These are phyloP conservation scores for Neofusicoccum sp. DNA, from an alignment of 2,329 filamentous ascomycete species.

Conservation along the genomic window DNA sequence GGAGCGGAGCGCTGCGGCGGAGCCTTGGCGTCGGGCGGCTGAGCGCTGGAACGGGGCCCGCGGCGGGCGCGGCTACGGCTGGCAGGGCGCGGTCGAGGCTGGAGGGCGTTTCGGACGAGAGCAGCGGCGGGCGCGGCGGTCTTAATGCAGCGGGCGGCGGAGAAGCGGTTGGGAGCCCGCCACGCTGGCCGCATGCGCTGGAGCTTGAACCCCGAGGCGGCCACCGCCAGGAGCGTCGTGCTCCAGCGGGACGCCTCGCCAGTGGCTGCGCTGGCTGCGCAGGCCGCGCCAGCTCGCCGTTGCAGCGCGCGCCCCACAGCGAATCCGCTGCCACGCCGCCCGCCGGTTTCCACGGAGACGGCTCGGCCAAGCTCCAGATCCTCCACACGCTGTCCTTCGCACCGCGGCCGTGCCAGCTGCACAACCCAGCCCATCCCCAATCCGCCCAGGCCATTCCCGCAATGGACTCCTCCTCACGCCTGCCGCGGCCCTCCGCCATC, in stretches of 20 bases:
- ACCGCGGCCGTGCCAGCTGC: constrained; percentile 13
- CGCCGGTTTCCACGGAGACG: not conserved
- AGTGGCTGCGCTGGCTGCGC: not conserved
- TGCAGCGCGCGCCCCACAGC: constrained; percentile 7
- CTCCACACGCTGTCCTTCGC: not conserved
- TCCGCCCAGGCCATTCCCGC: constrained; percentile 23
- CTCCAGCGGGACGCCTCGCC: not conserved
- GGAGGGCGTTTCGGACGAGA: constrained; percentile 20
- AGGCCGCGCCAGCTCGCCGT: not conserved
- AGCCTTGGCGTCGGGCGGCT: constrained; percentile 2
- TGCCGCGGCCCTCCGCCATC: constrained; percentile 21
- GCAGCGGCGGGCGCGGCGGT: not conserved
- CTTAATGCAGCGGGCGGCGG: constrained; percentile 6
- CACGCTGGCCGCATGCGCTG: constrained; percentile 4
- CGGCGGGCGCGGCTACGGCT: constrained; percentile 23
- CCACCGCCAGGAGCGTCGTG: not conserved
- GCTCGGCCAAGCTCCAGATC: constrained; percentile 10
- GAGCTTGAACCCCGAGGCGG: not conserved
- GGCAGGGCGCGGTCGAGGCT: constrained; percentile 20
- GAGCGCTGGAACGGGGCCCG: not conserved
- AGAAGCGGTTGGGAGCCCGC: constrained; percentile 5
- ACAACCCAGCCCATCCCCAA: constrained; percentile 19
- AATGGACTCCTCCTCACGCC: constrained; percentile 31
- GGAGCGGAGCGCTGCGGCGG: not conserved
- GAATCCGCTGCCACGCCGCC: not conserved